Percentiles rank a stretch among this genome's conserved stretches.
Conservation (phyloP, 2,329 filamentous ascomycete genomes). For the Cercospora sp. region DNA sequence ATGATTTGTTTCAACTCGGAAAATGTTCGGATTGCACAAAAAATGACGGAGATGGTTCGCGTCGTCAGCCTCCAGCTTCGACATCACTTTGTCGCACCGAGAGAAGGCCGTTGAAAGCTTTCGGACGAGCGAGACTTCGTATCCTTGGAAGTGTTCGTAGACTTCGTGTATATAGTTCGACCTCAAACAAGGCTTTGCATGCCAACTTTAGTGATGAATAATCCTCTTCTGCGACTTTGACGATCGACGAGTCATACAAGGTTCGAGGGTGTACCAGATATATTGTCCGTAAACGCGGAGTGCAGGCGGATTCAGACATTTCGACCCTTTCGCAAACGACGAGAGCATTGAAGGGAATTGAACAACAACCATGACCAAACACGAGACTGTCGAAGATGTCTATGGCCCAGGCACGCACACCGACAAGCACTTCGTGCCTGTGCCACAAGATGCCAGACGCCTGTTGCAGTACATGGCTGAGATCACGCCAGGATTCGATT, state of each 20-base stretch:
- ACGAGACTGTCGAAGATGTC: conserved; percentile 20
- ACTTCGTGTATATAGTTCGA: not conserved
- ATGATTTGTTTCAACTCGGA: not conserved
- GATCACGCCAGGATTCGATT: conserved; percentile 45
- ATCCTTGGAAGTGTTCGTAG: not conserved
- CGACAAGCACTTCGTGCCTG: conserved; percentile 42
- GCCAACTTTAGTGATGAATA: not conserved
- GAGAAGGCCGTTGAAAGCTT: not conserved
- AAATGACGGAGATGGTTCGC: conserved; percentile 4
- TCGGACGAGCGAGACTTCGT: not conserved
- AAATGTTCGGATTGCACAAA: conserved; percentile 1
- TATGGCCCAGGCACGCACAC: conserved; percentile 47
- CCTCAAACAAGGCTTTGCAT: not conserved
- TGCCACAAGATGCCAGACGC: conserved; percentile 42
- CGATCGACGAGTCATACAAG: not conserved
- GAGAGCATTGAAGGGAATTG: not conserved
- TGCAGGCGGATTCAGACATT: not conserved
- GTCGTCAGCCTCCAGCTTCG: not conserved
- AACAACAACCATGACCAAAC: conserved; percentile 12
- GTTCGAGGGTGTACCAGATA: not conserved
- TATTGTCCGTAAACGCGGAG: not conserved
- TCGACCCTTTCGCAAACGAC: not conserved
- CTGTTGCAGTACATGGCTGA: conserved; percentile 44
- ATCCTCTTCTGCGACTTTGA: not conserved
- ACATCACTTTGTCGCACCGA: conserved; percentile 5